Conservation (phyloP, 2,329 filamentous ascomycete genomes). For the Colletotrichum nymphaeae region DNA sequence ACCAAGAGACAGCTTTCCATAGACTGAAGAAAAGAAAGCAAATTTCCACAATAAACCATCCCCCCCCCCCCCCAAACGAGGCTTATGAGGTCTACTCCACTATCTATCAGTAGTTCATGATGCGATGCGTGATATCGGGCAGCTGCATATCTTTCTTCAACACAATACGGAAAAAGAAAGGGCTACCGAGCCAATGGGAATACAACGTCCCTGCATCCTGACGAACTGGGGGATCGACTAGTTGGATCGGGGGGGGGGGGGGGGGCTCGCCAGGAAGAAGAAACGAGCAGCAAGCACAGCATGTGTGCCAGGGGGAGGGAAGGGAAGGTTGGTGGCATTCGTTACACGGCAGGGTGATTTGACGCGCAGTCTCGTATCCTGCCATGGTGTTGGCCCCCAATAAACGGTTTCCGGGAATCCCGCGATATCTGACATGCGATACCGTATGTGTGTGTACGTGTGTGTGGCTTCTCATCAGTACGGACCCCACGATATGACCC, state of each 20-base stretch:
- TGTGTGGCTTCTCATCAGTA: not conserved
- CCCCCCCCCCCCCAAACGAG: too few species aligned
- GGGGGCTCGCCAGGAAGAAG: not conserved
- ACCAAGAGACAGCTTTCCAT: slow-evolving; percentile 17
- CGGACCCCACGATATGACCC: not conserved
- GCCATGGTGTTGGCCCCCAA: not conserved
- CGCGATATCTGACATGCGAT: slow-evolving; percentile 23
- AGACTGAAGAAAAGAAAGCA: slow-evolving; percentile 27
- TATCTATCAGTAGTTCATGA: not conserved
- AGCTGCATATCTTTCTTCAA: not conserved
- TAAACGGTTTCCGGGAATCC: slow-evolving; percentile 9
- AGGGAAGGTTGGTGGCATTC: not conserved
- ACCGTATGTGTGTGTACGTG: not conserved
- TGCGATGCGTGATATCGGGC: not conserved
- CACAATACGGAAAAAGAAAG: not conserved
- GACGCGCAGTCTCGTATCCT: slow-evolving; percentile 19
- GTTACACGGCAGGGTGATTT: slow-evolving; percentile 33
- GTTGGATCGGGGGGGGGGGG: not conserved
- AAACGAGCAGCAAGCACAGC: slow-evolving; percentile 17
- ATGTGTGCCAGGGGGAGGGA: too few species aligned
- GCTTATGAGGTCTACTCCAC: not conserved
- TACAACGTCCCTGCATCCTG: not conserved
- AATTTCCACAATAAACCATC: not conserved
- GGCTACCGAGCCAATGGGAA: slow-evolving; percentile 19
- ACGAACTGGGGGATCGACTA: slow-evolving; percentile 24